phyloP scores from a whole-genome alignment of 2,329 filamentous ascomycete species.

The Pseudocercospora fuligena region DNA sequence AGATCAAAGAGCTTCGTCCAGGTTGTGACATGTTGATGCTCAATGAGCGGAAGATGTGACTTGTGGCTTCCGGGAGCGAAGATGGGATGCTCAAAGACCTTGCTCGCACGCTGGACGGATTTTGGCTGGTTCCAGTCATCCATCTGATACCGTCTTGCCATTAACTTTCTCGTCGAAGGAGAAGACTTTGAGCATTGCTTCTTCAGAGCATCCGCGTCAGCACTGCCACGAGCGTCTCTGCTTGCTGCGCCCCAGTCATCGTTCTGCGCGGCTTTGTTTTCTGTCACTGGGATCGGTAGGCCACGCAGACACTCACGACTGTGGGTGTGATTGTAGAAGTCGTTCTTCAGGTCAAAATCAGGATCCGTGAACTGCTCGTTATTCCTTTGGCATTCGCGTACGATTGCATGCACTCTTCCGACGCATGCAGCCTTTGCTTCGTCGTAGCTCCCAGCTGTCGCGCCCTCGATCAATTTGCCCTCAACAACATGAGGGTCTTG shows the following conservation, averaged over 20 bases:
- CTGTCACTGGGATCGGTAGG: too few relatives aligned
- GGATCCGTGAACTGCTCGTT: conserved; percentile 86
- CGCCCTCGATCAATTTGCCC: neutral
- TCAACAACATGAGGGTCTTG: neutral
- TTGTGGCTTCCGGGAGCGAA: conserved; percentile 28
- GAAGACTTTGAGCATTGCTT: too few relatives aligned
- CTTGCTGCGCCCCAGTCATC: too few relatives aligned
- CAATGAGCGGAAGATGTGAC: too few relatives aligned
- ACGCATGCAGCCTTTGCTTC: conserved; percentile 70
- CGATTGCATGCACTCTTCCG: conserved; percentile 60
- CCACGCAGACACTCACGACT: too few relatives aligned
- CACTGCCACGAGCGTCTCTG: too few relatives aligned
- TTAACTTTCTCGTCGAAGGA: too few relatives aligned
- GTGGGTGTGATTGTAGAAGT: conserved; percentile 43
- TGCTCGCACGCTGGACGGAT: neutral
- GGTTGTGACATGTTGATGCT: too few relatives aligned
- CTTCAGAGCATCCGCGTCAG: too few relatives aligned
- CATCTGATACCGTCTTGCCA: too few relatives aligned
- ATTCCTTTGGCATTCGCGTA: conserved; percentile 68
- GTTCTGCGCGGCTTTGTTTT: too few relatives aligned
- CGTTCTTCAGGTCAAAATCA: conserved; percentile 80
- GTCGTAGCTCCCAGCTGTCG: conserved; percentile 56
- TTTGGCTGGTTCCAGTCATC: neutral
- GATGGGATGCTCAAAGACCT: neutral
- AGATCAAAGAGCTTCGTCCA: too few relatives aligned